Evolutionary conservation across 2,329 filamentous ascomycete genomes (phyloP).

Genomic region (Scorias spongiosa): DNA sequence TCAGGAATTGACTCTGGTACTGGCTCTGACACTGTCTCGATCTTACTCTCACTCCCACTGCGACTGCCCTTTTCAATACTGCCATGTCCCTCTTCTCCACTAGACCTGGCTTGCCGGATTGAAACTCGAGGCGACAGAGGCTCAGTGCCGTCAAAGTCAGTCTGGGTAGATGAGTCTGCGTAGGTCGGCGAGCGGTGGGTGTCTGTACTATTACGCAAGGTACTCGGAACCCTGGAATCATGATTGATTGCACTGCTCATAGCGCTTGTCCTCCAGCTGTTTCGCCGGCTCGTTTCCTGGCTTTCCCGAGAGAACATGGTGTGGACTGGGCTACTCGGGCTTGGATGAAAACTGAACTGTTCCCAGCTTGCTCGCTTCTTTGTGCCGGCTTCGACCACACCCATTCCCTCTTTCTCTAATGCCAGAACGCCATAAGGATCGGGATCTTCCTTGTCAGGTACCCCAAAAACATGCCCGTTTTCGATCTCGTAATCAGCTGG

Average conservation of each 20-base stretch:
- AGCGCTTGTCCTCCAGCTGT: constrained; percentile 42
- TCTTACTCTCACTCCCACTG: background rate
- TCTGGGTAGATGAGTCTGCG: constrained; percentile 17
- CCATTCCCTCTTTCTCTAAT: constrained; percentile 76
- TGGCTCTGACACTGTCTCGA: background rate
- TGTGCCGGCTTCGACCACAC: constrained; percentile 80
- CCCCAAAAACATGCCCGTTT: constrained; percentile 48
- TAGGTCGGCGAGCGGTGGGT: constrained; percentile 4
- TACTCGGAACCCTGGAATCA: constrained; percentile 15
- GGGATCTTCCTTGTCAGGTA: constrained; percentile 66
- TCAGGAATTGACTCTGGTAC: background rate
- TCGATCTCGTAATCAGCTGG: constrained; percentile 58
- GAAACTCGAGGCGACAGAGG: constrained; percentile 7
- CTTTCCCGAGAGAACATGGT: constrained; percentile 48
- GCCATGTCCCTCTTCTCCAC: constrained; percentile 15
- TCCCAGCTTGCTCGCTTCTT: constrained; percentile 58
- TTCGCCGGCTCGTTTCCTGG: constrained; percentile 39
- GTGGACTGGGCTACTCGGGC: constrained; percentile 56
- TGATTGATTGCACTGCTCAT: background rate
- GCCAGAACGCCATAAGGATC: constrained; percentile 86
- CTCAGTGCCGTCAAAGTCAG: constrained; percentile 8
- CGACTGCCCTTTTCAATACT: background rate
- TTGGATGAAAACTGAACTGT: constrained; percentile 68
- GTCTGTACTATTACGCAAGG: constrained; percentile 17
- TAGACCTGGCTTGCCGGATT: constrained; percentile 6